A percentile compares a stretch with the other conserved stretches of the same genome.
Evolutionary conservation across 305 asterid genomes (phyloP).

Genomic region (Fraxinus paxiana): DNA sequence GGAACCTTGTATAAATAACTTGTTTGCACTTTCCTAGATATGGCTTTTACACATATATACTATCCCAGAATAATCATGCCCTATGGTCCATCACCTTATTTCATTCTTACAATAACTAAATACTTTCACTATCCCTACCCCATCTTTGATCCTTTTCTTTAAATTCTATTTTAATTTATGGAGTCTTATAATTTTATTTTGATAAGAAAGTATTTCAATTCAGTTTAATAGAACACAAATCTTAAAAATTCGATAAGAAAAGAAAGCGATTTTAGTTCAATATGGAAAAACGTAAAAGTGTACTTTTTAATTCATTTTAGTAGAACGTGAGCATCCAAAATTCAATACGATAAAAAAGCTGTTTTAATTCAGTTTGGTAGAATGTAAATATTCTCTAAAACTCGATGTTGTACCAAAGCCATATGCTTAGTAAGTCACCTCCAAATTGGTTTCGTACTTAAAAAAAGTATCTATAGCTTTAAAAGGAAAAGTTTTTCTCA

Average conservation of each 20-base stretch:
- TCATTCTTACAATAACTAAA: conserved; percentile 29
- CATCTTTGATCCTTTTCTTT: not conserved
- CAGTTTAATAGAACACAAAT: not conserved
- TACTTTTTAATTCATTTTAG: not conserved
- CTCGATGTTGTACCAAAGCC: not conserved
- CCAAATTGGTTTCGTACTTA: not conserved
- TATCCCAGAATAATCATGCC: not conserved
- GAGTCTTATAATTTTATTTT: not conserved
- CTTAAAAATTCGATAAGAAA: not conserved
- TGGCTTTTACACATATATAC: conserved; percentile 17
- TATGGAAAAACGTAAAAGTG: not conserved
- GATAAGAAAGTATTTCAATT: not conserved
- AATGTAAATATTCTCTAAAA: not conserved
- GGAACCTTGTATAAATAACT: conserved; percentile 26
- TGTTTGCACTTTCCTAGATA: conserved; percentile 3
- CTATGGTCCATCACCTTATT: conserved; percentile 28
- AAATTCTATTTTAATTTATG: not conserved
- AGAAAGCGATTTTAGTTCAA: not conserved
- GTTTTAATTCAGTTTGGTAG: not conserved
- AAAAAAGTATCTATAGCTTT: not conserved
- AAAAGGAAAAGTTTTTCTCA: not conserved
- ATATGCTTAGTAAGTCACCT: not conserved
- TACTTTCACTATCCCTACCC: conserved; percentile 24
- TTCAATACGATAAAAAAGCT: not conserved
- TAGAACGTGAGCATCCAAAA: not conserved